phyloP scores from a whole-genome alignment of 192 early-diverging fungal species.

The Podila clonocystis region DNA sequence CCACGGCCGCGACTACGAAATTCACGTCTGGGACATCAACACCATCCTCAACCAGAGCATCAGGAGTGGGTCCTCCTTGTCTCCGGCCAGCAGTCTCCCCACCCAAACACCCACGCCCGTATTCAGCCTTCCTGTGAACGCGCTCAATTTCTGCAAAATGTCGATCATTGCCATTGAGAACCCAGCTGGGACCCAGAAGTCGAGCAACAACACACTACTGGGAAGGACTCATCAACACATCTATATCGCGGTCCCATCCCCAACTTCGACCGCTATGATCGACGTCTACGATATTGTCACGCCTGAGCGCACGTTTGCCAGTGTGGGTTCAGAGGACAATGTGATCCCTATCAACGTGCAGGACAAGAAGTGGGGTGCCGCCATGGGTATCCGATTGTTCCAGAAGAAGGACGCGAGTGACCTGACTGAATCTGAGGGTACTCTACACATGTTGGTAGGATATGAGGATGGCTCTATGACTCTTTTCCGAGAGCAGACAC shows the following conservation, averaged over 20 bases:
- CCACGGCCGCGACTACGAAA: constrained; percentile 52
- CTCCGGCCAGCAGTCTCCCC: not conserved
- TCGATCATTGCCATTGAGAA: constrained; percentile 20
- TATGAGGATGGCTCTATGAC: constrained; percentile 50
- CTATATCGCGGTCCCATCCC: constrained; percentile 41
- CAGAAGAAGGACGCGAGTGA: not conserved
- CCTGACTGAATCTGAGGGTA: not conserved
- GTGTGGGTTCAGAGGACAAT: not conserved
- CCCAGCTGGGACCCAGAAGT: not conserved
- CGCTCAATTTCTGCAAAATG: constrained; percentile 54
- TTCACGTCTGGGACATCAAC: constrained; percentile 51
- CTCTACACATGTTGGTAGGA: constrained; percentile 38
- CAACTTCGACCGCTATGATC: constrained; percentile 12
- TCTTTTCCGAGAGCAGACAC: constrained; percentile 18
- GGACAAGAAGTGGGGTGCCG: constrained; percentile 38
- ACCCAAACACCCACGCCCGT: constrained; percentile 1
- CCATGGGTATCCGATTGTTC: constrained; percentile 37
- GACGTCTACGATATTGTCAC: constrained; percentile 46
- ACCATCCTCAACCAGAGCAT: constrained; percentile 11
- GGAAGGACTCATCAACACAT: constrained; percentile 12
- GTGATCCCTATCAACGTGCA: not conserved
- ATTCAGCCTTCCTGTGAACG: constrained; percentile 46
- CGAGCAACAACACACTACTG: not conserved
- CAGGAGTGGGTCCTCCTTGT: not conserved
- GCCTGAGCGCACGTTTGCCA: constrained; percentile 39